A percentile compares a stretch with the other conserved stretches of the same genome.
Evolutionary conservation across 768 basidiomycete species (phyloP).

Genomic region (Clitopilus passeckerianus): DNA sequence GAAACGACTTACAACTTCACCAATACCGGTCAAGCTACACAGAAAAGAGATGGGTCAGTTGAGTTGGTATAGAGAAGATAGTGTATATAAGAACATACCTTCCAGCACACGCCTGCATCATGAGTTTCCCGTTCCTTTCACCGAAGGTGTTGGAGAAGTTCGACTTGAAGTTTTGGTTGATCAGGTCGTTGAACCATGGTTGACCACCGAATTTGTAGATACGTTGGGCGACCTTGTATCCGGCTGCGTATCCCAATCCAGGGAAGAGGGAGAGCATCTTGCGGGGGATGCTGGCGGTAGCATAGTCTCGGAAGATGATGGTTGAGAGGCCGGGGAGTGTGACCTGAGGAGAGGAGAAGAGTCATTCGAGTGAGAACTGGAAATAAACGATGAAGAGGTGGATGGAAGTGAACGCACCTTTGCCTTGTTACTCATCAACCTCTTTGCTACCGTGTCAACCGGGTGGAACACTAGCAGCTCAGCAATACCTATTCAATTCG

Average conservation of each 20-base stretch:
- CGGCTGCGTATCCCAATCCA: slow-evolving; percentile 95
- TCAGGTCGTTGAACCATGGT: slow-evolving; percentile 94
- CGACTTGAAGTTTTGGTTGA: slow-evolving; percentile 77
- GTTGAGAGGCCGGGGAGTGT: slow-evolving; percentile 56
- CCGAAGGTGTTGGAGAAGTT: slow-evolving; percentile 82
- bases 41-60: slow-evolving; percentile 5
- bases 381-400: background rate
- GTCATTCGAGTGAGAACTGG: background rate
- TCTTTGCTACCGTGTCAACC: slow-evolving; percentile 97
- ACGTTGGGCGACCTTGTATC: slow-evolving; percentile 93
- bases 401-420: slow-evolving; percentile 41
- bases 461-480: slow-evolving; percentile 96
- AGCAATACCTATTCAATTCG: slow-evolving; percentile 64
- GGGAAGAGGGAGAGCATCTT: slow-evolving; percentile 95
- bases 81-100: slow-evolving; percentile 52
- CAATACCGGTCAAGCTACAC: slow-evolving; percentile 72
- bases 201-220: slow-evolving; percentile 99
- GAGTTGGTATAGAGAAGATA: background rate
- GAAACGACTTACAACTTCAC: slow-evolving; percentile 75
- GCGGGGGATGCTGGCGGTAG: slow-evolving; percentile 55
- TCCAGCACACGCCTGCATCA: slow-evolving; percentile 94
- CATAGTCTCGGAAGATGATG: slow-evolving; percentile 87
- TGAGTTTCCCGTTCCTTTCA: slow-evolving; percentile 91
- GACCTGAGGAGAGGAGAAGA: slow-evolving; percentile 46
- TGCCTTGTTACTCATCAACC: slow-evolving; percentile 95